Percentiles rank a stretch among this genome's conserved stretches.
These are phyloP conservation scores for Pestalotiopsis sp. DNA, from an alignment of 2,329 filamentous ascomycete species.

Conservation along the genomic window DNA sequence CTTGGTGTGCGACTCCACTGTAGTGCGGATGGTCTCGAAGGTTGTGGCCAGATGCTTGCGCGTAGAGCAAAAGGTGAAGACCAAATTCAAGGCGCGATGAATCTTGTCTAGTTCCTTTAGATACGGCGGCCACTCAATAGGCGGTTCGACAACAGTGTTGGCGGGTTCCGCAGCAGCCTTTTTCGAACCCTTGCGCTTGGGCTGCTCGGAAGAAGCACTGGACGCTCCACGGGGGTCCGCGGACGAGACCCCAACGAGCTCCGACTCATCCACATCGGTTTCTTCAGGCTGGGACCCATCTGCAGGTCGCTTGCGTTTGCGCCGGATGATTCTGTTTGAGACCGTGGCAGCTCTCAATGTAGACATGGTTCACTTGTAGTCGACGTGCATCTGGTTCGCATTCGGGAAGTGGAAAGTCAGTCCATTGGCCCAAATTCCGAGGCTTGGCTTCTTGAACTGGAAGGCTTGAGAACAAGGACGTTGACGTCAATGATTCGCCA, in stretches of 20 bases:
- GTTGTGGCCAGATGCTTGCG: constrained; percentile 92
- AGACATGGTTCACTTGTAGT: constrained; percentile 39
- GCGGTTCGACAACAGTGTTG: constrained; percentile 31
- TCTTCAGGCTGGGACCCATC: constrained; percentile 23
- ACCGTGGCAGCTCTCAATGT: constrained; percentile 50
- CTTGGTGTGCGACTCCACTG: constrained; percentile 83
- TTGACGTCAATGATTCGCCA: constrained; percentile 7
- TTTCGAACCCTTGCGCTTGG: constrained; percentile 14
- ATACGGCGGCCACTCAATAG: constrained; percentile 69
- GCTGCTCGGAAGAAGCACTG: constrained; percentile 3
- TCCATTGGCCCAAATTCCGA: not conserved
- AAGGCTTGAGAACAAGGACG: not conserved
- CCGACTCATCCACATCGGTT: constrained; percentile 5
- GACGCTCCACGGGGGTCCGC: constrained; percentile 1
- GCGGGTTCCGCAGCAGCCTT: constrained; percentile 16
- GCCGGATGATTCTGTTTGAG: constrained; percentile 39
- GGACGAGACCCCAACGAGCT: not conserved
- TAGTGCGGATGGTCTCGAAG: constrained; percentile 81
- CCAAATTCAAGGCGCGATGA: constrained; percentile 84
- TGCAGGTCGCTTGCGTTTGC: constrained; percentile 41
- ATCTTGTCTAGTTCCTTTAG: constrained; percentile 76
- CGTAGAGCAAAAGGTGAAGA: constrained; percentile 93
- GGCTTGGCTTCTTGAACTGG: not conserved
- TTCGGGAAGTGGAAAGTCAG: not conserved
- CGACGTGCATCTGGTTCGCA: constrained; percentile 27